Conservation (phyloP, 345 rosid genomes). For the Aurinia saxatilis region DNA sequence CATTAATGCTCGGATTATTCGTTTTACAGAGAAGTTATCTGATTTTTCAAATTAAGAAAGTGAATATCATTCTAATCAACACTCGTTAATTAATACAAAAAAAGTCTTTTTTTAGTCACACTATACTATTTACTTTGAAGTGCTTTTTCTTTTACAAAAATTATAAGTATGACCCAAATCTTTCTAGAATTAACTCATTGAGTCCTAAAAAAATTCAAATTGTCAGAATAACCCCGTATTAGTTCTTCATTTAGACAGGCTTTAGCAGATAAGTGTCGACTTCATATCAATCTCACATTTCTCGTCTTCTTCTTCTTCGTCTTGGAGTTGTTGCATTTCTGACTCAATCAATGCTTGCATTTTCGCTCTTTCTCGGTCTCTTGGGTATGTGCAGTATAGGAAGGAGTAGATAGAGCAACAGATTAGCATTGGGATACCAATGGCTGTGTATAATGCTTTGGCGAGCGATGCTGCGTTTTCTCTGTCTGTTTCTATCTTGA, state of each 20-base stretch:
- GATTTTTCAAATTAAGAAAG: no score
- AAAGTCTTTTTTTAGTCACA: no score
- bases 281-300: constrained; percentile 30
- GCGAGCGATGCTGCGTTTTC: constrained; percentile 75
- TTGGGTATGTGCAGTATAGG: constrained; percentile 68
- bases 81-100: no score
- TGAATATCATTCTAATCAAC: no score
- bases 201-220: background rate
- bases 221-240: background rate
- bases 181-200: background rate
- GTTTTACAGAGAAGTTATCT: no score
- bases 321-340: constrained; percentile 48
- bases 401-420: constrained; percentile 73
- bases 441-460: constrained; percentile 69
- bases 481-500: constrained; percentile 58
- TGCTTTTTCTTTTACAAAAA: constrained; percentile 6
- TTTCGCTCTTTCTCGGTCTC: constrained; percentile 67
- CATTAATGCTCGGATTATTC: background rate
- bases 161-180: background rate
- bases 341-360: constrained; percentile 71
- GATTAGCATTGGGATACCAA: constrained; percentile 67
- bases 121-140: background rate
- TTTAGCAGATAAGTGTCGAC: constrained; percentile 22
- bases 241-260: constrained; percentile 3
- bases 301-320: constrained; percentile 15